phyloP scores from a whole-genome alignment of 495 filamentous ascomycete genomes.

The Aspergillus nidulans region DNA sequence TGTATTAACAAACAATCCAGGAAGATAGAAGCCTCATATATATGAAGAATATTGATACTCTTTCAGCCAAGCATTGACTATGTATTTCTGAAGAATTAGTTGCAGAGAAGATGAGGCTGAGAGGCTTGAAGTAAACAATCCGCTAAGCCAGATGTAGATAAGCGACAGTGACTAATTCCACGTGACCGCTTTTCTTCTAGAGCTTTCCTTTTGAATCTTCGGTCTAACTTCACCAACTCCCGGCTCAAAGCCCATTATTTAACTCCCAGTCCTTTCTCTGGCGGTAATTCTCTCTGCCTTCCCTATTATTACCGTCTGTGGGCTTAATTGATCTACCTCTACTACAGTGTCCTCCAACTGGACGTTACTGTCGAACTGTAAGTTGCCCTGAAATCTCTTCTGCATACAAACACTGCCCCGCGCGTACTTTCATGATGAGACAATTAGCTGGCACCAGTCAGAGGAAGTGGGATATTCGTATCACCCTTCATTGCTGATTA shows the following conservation, averaged over 20 bases:
- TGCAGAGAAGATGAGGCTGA: background rate
- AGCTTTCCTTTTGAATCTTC: slow-evolving; percentile 38
- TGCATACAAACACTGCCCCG: slow-evolving; percentile 4
- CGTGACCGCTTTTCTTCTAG: slow-evolving; percentile 33
- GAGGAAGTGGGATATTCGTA: slow-evolving; percentile 28
- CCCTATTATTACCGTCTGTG: slow-evolving; percentile 3
- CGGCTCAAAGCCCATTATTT: background rate
- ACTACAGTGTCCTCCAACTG: slow-evolving; percentile 16
- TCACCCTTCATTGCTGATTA: slow-evolving; percentile 36
- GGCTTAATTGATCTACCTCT: slow-evolving; percentile 24
- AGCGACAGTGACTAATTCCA: background rate
- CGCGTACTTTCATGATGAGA: slow-evolving; percentile 39
- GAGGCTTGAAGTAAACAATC: background rate
- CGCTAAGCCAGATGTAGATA: background rate
- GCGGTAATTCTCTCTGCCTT: slow-evolving; percentile 14
- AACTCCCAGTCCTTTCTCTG: slow-evolving; percentile 2
- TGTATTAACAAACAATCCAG: too few species aligned
- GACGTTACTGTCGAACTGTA: slow-evolving; percentile 17
- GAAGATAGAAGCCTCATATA: too few species aligned
- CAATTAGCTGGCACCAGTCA: slow-evolving; percentile 50
- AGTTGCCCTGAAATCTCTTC: slow-evolving; percentile 12
- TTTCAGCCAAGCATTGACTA: too few species aligned
- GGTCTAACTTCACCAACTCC: slow-evolving; percentile 9
- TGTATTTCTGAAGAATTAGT: too few species aligned
- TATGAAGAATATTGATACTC: too few species aligned